phyloP scores from a whole-genome alignment of 345 rosid genomes.

The Firmiana major region DNA sequence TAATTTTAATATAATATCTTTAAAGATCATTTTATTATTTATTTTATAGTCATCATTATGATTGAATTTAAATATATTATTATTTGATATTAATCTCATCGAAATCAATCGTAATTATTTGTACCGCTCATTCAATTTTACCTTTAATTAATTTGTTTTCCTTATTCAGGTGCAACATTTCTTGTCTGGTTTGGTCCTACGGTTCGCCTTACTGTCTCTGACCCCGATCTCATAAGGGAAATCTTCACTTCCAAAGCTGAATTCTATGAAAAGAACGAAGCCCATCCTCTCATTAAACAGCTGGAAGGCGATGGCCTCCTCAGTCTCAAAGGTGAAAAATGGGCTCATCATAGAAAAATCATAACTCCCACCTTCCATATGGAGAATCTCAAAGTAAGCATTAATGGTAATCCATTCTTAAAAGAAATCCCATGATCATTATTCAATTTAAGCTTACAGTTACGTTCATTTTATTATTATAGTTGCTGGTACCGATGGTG shows the following conservation, averaged over 20 bases:
- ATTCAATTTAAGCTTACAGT: background rate
- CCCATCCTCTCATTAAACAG: conserved; percentile 47
- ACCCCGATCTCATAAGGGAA: conserved; percentile 69
- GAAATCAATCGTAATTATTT: too few species aligned
- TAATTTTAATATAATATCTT: too few species aligned
- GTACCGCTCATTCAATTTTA: too few species aligned
- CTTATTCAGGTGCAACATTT: conserved; percentile 55
- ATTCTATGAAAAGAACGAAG: conserved; percentile 52
- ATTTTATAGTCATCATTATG: too few species aligned
- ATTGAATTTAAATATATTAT: too few species aligned
- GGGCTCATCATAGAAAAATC: conserved; percentile 70
- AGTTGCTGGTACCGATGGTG: conserved; percentile 13
- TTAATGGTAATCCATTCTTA: background rate
- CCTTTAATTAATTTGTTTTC: too few species aligned
- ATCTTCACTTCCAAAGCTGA: conserved; percentile 68
- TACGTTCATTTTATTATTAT: background rate
- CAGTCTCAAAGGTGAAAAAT: conserved; percentile 63
- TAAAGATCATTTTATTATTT: too few species aligned
- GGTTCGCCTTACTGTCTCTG: conserved; percentile 61
- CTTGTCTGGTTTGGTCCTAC: conserved; percentile 78
- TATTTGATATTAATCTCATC: too few species aligned
- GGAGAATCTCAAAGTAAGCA: conserved; percentile 72
- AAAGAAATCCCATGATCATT: background rate
- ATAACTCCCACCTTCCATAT: conserved; percentile 69
- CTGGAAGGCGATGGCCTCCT: conserved; percentile 75